phyloP scores from a whole-genome alignment of 768 basidiomycete genomes.

The Mrakia blollopis region DNA sequence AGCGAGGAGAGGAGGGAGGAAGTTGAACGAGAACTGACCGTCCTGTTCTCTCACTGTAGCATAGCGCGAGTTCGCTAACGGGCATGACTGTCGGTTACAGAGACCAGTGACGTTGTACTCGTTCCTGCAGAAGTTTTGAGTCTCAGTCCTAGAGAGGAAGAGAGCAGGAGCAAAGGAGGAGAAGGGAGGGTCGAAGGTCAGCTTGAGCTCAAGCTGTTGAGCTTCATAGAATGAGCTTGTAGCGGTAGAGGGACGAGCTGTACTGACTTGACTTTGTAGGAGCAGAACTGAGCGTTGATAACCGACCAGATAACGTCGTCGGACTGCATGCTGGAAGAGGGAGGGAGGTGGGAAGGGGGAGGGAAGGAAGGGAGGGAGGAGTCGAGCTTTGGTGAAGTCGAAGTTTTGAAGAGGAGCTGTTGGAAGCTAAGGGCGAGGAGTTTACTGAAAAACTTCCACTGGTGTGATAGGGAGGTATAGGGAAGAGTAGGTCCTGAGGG shows the following conservation, averaged over 20 bases:
- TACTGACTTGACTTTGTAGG: constrained; percentile 97
- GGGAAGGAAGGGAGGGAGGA: constrained; percentile 1
- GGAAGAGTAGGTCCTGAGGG: background rate
- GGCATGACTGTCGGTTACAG: constrained; percentile 91
- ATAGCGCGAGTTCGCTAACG: constrained; percentile 94
- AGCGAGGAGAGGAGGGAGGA: background rate
- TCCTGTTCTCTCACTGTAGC: constrained; percentile 97
- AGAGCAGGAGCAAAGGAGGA: background rate
- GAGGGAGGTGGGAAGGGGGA: background rate
- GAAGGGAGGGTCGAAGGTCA: background rate
- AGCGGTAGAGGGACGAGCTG: background rate
- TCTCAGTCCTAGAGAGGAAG: constrained; percentile 61
- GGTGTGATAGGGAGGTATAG: background rate
- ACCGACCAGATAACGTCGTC: constrained; percentile 99
- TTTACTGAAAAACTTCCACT: background rate
- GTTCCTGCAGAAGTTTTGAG: constrained; percentile 97
- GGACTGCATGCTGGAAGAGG: constrained; percentile 42
- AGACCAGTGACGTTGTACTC: constrained; percentile 97
- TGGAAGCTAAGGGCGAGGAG: background rate
- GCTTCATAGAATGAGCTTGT: background rate
- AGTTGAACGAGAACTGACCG: constrained; percentile 51
- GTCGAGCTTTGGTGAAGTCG: background rate
- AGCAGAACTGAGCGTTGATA: constrained; percentile 85
- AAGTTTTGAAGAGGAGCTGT: background rate
- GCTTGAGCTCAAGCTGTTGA: background rate